These are phyloP conservation scores for Thinopyrum elongatum DNA, from an alignment of 176 grass and related monocot genomes.

Conservation along the genomic window DNA sequence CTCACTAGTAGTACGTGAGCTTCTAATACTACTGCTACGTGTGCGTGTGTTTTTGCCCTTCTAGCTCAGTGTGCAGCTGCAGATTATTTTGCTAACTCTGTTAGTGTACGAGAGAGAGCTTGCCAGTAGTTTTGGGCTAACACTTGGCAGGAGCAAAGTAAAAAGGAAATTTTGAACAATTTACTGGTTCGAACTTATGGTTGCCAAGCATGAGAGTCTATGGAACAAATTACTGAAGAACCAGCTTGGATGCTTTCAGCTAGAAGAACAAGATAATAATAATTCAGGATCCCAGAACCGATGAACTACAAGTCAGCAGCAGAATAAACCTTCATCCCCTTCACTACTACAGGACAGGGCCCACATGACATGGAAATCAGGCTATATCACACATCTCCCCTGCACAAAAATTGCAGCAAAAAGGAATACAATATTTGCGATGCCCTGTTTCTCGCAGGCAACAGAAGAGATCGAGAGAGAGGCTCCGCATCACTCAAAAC, in stretches of 20 bases:
- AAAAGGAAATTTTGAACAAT: background rate
- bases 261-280: background rate
- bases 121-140: too few relatives aligned
- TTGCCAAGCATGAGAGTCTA: background rate
- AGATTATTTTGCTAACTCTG: too few relatives aligned
- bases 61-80: too few relatives aligned
- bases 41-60: too few relatives aligned
- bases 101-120: too few relatives aligned
- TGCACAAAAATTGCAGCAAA: background rate
- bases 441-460: background rate
- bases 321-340: background rate
- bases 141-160: too few relatives aligned
- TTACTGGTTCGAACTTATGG: background rate
- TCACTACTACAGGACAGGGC: background rate
- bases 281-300: background rate
- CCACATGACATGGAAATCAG: background rate
- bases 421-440: background rate
- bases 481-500: background rate
- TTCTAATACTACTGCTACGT: too few relatives aligned
- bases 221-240: background rate
- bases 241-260: background rate
- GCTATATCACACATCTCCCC: background rate
- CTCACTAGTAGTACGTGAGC: too few relatives aligned
- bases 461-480: background rate
- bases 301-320: background rate